Evolutionary conservation across 257 asterid genomes (phyloP), one percentile per base, ranked within the genome.

Genomic region (Solanum habrochaites): DNA sequence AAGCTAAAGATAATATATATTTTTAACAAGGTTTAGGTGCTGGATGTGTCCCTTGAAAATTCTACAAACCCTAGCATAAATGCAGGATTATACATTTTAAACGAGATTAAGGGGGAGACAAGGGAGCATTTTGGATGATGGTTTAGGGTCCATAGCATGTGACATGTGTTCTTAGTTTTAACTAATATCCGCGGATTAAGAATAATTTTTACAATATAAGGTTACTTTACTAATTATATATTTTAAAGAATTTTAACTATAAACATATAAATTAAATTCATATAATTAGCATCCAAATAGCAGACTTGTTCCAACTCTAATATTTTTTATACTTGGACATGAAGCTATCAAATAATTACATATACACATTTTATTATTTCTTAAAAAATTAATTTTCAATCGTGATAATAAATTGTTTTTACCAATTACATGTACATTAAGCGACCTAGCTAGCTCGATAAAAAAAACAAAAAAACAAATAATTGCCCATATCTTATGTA

Each of bases 1-100:
- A 71, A 70, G 74, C 87, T 83, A 77, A n/a, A 40, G 60, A 74
- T 64, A 77, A 75, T 66, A 83, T 78, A 80, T 73, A 80, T 73
- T 35, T 35, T 72, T 66, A 42, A 45, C 83, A 27, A 23, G 85
- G 62, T 73, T 69, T 60, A 70, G 86, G 78, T 87, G 67, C 31
- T 80, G 82, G 25, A 31, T n/a, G 20, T 90, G 93, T 88, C 92
- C 52, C 82, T 82, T 90, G 39, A 88, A 80, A 89, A 86, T 87
- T 83, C 74, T 82, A 81, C 88, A 90, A 90, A 92, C 92, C 95
- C 93, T 92, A 92, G 88, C 94, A 90, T 82, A 62, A 67, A 73
- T 86, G 92, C 88, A 85, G 66, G 82, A 27, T 85, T 27, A 73
- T 85, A 83, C 81, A 82, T 58, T 72, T 81, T 81, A 81, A 89